Evolutionary conservation across 2,329 filamentous ascomycete genomes (phyloP).

Genomic region (Arachnomyces sp.): DNA sequence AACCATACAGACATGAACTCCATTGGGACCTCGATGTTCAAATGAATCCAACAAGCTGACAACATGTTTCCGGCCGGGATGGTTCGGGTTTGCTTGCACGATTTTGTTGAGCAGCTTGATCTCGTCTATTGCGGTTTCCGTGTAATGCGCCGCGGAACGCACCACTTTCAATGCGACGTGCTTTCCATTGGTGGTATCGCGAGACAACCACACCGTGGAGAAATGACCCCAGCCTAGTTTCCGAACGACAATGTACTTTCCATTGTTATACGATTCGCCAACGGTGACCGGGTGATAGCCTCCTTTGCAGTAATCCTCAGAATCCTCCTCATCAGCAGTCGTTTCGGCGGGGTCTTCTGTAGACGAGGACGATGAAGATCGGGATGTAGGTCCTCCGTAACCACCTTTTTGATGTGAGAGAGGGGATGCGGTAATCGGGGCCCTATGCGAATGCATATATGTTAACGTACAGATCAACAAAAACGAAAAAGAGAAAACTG

Average conservation of each 20-base stretch:
- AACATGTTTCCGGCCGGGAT: slow-evolving; percentile 89
- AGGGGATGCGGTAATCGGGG: slow-evolving; percentile 23
- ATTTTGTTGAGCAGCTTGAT: slow-evolving; percentile 98
- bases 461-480: neutral
- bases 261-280: slow-evolving; percentile 95
- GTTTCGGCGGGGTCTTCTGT: slow-evolving; percentile 81
- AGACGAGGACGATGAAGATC: slow-evolving; percentile 69
- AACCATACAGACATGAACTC: slow-evolving; percentile 97
- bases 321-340: slow-evolving; percentile 96
- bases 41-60: slow-evolving; percentile 95
- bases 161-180: slow-evolving; percentile 98
- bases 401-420: slow-evolving; percentile 36
- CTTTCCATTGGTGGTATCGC: slow-evolving; percentile 81
- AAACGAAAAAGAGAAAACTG: slow-evolving; percentile 8
- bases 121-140: slow-evolving; percentile 96
- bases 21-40: slow-evolving; percentile 94
- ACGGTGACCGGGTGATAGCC: slow-evolving; percentile 94
- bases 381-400: slow-evolving; percentile 53
- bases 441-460: too few relatives aligned
- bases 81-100: slow-evolving; percentile 86
- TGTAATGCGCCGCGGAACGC: slow-evolving; percentile 94
- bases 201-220: slow-evolving; percentile 83
- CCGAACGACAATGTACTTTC: slow-evolving; percentile 89
- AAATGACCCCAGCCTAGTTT: slow-evolving; percentile 98
- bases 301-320: slow-evolving; percentile 98